These are phyloP conservation scores for Hericium rajendrae DNA, from an alignment of 768 basidiomycete species.

Conservation along the genomic window DNA sequence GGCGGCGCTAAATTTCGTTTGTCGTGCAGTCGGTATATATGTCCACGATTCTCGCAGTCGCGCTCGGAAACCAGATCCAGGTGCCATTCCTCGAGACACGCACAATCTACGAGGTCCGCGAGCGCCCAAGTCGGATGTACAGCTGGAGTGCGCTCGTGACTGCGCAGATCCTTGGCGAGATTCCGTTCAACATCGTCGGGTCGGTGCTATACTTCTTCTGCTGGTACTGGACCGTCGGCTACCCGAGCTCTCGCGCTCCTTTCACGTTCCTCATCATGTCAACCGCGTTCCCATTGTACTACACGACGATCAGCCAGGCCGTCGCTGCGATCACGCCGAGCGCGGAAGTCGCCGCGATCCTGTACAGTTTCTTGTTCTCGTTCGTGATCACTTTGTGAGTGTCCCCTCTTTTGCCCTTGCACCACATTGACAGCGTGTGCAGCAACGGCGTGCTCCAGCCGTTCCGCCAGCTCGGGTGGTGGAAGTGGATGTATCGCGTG, in stretches of 20 bases:
- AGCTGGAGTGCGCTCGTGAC: constrained; percentile 28
- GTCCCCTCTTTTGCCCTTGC: neutral
- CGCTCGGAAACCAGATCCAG: constrained; percentile 33
- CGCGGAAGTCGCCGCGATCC: constrained; percentile 29
- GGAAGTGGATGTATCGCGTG: constrained; percentile 32
- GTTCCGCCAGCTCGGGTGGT: constrained; percentile 32
- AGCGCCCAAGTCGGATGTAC: constrained; percentile 34
- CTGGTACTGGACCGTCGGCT: constrained; percentile 42
- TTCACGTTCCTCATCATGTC: constrained; percentile 30
- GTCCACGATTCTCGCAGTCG: constrained; percentile 23
- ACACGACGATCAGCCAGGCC: constrained; percentile 32
- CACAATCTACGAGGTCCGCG: constrained; percentile 31
- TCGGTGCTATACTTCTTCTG: constrained; percentile 34
- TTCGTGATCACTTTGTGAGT: constrained; percentile 35
- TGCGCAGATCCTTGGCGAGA: constrained; percentile 29
- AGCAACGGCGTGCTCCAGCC: constrained; percentile 43
- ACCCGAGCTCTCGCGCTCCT: constrained; percentile 26
- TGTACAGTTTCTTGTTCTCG: constrained; percentile 29
- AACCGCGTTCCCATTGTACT: constrained; percentile 34
- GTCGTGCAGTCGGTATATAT: constrained; percentile 24
- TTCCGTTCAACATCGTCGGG: constrained; percentile 33
- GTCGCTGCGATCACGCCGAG: constrained; percentile 34
- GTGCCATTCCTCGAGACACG: constrained; percentile 31
- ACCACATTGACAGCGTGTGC: neutral
- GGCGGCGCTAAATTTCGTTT: neutral